Evolutionary conservation across 345 rosid species (phyloP).

Genomic region (Ricinus communis): DNA sequence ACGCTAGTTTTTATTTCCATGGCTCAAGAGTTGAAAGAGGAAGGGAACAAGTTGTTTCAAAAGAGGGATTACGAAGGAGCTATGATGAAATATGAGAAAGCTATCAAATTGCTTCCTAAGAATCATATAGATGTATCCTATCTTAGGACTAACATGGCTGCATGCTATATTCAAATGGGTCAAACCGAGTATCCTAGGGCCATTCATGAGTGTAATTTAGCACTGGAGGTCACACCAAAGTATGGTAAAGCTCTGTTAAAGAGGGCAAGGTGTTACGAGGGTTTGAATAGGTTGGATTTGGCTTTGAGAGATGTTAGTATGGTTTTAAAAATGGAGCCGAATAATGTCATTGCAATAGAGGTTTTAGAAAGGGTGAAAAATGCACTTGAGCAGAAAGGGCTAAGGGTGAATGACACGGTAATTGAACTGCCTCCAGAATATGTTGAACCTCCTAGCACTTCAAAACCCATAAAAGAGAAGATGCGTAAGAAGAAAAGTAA

Average conservation of each 20-base stretch:
- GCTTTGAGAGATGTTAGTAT: conserved; percentile 65
- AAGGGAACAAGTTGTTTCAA: conserved; percentile 82
- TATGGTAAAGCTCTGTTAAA: conserved; percentile 73
- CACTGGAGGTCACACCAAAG: conserved; percentile 65
- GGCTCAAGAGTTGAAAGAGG: conserved; percentile 75
- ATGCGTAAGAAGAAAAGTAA: conserved; percentile 40
- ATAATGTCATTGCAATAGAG: conserved; percentile 73
- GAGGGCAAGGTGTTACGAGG: conserved; percentile 89
- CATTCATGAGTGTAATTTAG: conserved; percentile 69
- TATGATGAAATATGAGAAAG: conserved; percentile 69
- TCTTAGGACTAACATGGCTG: conserved; percentile 75
- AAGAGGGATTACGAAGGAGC: conserved; percentile 75
- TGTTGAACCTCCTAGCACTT: conserved; percentile 54
- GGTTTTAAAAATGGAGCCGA: conserved; percentile 67
- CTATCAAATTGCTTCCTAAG: conserved; percentile 72
- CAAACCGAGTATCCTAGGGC: conserved; percentile 70
- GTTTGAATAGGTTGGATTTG: conserved; percentile 74
- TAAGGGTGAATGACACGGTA: conserved; percentile 52
- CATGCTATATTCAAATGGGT: conserved; percentile 91
- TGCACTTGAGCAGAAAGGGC: conserved; percentile 55
- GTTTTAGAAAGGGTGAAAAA: conserved; percentile 64
- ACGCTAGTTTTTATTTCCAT: conserved; percentile 46
- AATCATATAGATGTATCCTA: conserved; percentile 63
- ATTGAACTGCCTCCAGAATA: conserved; percentile 77
- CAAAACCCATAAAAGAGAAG: conserved; percentile 44